phyloP scores from a whole-genome alignment of 768 basidiomycete genomes.

The Podaxis sp. region DNA sequence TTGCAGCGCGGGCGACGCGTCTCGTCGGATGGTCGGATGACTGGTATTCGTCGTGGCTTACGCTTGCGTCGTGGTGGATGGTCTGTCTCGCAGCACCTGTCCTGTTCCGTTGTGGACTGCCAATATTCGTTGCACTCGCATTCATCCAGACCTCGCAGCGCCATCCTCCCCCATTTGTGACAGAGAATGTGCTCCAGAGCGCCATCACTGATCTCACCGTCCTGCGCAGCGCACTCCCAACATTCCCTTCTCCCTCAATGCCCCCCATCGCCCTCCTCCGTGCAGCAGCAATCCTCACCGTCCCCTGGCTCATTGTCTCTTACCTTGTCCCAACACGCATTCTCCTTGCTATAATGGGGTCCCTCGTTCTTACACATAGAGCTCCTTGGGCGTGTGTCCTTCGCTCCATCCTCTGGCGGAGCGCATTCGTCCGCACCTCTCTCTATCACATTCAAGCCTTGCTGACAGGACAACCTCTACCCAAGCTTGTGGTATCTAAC shows the following conservation, averaged over 20 bases:
- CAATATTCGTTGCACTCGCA: slow-evolving; percentile 38
- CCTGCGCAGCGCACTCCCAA: slow-evolving; percentile 53
- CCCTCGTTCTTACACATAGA: slow-evolving; percentile 56
- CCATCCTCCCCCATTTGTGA: slow-evolving; percentile 31
- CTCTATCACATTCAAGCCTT: slow-evolving; percentile 49
- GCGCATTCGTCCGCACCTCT: slow-evolving; percentile 67
- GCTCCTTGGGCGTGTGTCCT: slow-evolving; percentile 66
- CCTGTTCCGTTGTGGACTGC: slow-evolving; percentile 53
- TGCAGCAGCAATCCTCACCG: slow-evolving; percentile 50
- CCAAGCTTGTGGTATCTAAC: slow-evolving; percentile 34
- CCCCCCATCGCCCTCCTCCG: slow-evolving; percentile 47
- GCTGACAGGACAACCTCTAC: slow-evolving; percentile 55
- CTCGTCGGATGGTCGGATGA: slow-evolving; percentile 55
- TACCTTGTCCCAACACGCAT: slow-evolving; percentile 61
- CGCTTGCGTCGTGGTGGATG: slow-evolving; percentile 75
- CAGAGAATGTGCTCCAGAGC: slow-evolving; percentile 52
- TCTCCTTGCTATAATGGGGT: slow-evolving; percentile 57
- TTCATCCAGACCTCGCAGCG: slow-evolving; percentile 20
- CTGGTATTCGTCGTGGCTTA: slow-evolving; percentile 64
- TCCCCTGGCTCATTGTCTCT: slow-evolving; percentile 68
- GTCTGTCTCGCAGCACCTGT: slow-evolving; percentile 59
- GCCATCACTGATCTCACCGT: slow-evolving; percentile 64
- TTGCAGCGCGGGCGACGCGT: slow-evolving; percentile 41
- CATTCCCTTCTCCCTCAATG: slow-evolving; percentile 25
- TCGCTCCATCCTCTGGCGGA: slow-evolving; percentile 55